phyloP scores from a whole-genome alignment of 1,284 basidiomycete genomes.

The Ganoderma lucidum region DNA sequence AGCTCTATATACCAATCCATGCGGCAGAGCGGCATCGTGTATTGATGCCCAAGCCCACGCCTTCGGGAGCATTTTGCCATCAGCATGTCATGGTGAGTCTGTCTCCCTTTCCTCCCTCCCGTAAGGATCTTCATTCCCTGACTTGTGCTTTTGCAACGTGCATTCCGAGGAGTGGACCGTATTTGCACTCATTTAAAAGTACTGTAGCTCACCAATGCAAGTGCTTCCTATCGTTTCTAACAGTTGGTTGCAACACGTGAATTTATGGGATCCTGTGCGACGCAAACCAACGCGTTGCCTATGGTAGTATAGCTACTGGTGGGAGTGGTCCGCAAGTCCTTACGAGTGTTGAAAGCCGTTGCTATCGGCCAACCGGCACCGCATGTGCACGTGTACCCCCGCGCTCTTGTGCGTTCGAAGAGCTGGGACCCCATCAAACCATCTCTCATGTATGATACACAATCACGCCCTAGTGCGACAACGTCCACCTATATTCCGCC shows the following conservation, averaged over 20 bases:
- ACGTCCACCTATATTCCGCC: too few species aligned
- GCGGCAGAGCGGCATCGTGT: background rate
- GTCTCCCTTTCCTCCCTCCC: background rate
- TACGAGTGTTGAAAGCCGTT: background rate
- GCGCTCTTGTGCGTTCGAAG: too few species aligned
- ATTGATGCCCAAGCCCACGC: background rate
- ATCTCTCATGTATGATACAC: too few species aligned
- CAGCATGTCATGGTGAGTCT: background rate
- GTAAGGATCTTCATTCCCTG: background rate
- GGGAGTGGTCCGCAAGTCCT: background rate
- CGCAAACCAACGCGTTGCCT: background rate
- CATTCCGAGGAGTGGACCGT: background rate
- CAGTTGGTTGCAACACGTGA: background rate
- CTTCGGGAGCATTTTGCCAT: background rate
- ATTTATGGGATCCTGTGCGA: background rate
- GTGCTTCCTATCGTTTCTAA: background rate
- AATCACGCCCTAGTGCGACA: background rate
- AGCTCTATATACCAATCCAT: background rate
- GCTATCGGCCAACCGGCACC: too few species aligned
- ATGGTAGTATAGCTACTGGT: background rate
- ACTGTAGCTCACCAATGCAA: background rate
- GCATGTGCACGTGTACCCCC: too few species aligned
- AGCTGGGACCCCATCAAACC: too few species aligned
- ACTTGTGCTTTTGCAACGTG: background rate
- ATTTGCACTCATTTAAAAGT: background rate